Percentiles rank a stretch among this genome's conserved stretches.
These are phyloP conservation scores for Crithidia bombi DNA, from an alignment of 208 protist species.

Conservation along the genomic window DNA sequence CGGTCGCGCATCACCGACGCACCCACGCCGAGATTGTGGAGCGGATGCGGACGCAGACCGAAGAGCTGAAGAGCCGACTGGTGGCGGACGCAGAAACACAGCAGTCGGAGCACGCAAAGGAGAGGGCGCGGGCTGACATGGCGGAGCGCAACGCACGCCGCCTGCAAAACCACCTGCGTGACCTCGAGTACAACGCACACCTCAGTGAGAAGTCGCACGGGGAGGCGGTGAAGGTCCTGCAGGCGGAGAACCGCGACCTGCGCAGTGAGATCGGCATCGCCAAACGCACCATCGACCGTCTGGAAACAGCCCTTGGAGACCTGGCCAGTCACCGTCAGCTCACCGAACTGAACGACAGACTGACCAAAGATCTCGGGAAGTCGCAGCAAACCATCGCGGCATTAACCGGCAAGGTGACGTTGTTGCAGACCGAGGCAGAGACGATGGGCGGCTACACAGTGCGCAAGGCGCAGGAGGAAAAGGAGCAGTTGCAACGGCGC, in stretches of 20 bases:
- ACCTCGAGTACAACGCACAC: conserved; percentile 33
- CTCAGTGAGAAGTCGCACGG: conserved; percentile 25
- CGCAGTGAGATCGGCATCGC: conserved; percentile 70
- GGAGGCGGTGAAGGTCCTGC: conserved; percentile 54
- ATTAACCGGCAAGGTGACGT: conserved; percentile 65
- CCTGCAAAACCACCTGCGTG: conserved; percentile 50
- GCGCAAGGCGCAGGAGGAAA: conserved; percentile 80
- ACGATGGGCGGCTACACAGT: conserved; percentile 73
- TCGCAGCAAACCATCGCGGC: conserved; percentile 50
- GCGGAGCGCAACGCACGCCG: conserved; percentile 57
- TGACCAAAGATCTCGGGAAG: conserved; percentile 61
- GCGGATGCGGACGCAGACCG: conserved; percentile 49
- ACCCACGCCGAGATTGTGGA: conserved; percentile 51
- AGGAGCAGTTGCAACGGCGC: conserved; percentile 63
- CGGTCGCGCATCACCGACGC: conserved; percentile 31
- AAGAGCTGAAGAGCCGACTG: conserved; percentile 36
- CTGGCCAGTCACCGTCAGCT: conserved; percentile 72
- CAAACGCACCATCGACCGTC: conserved; percentile 86
- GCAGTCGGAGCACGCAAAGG: conserved; percentile 33
- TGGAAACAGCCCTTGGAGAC: conserved; percentile 80
- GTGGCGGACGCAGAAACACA: conserved; percentile 37
- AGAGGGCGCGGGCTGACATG: conserved; percentile 51
- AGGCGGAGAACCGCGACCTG: conserved; percentile 60
- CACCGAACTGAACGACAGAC: conserved; percentile 75
- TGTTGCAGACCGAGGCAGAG: conserved; percentile 78